A percentile compares a stretch with the other conserved stretches of the same genome.
phyloP scores from a whole-genome alignment of 1,284 basidiomycete species.

The Fomitopsis pinicola region DNA sequence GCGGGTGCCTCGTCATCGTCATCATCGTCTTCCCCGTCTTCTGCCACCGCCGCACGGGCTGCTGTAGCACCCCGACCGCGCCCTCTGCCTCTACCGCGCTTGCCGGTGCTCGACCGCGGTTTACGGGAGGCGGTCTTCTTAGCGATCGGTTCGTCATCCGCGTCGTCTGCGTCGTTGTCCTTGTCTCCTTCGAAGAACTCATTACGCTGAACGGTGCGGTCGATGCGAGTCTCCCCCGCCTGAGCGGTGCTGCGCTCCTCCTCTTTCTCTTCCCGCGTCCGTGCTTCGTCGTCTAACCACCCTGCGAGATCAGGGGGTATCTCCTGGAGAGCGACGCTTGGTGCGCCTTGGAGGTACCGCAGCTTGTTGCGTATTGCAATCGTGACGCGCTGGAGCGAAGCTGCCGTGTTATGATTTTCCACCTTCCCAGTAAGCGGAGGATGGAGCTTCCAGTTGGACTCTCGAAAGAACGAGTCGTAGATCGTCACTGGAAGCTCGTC shows the following conservation, averaged over 20 bases:
- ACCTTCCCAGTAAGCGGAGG: conserved; percentile 89
- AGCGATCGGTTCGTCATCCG: conserved; percentile 7
- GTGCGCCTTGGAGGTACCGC: conserved; percentile 91
- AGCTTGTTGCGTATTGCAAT: conserved; percentile 87
- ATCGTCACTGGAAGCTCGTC: conserved; percentile 86
- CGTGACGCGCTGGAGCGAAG: conserved; percentile 83
- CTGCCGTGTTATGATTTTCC: conserved; percentile 88
- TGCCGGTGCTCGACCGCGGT: conserved; percentile 6
- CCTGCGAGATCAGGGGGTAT: conserved; percentile 90
- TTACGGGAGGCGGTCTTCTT: conserved; percentile 8
- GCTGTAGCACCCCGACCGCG: neutral
- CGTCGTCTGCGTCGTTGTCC: conserved; percentile 33
- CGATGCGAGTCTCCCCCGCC: conserved; percentile 54
- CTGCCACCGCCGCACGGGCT: neutral
- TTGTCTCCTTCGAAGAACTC: conserved; percentile 74
- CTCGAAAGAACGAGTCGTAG: conserved; percentile 92
- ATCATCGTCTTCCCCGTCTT: neutral
- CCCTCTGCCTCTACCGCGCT: neutral
- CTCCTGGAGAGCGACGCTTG: conserved; percentile 94
- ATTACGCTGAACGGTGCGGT: conserved; percentile 49
- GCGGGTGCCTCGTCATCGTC: conserved; percentile 7
- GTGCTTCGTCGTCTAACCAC: conserved; percentile 75
- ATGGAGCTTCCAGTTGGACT: conserved; percentile 88
- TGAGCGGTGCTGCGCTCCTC: conserved; percentile 56
- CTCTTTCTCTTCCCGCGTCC: conserved; percentile 66